Evolutionary conservation across 768 basidiomycete genomes (phyloP), one percentile per base, ranked within the genome.

Genomic region (Lyophyllum atratum): DNA sequence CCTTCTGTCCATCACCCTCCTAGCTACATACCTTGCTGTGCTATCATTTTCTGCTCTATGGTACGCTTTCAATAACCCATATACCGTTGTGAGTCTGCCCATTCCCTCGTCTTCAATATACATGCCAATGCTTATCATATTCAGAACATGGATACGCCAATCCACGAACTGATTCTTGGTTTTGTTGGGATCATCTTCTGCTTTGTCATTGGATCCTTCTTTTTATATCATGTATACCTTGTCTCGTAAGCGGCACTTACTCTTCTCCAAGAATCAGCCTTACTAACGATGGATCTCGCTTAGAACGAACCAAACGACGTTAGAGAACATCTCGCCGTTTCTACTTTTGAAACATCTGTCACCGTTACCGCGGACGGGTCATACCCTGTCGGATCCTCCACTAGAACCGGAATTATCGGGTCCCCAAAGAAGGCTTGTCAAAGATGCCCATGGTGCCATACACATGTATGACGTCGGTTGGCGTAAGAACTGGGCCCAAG

Each of bases 261-360:
- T 24, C 15, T 24, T 37, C 46, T 29, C 48, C 31, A 14, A 6
- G 4, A 4, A 24, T 24, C 39, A 4, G 21, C 34, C 40, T 22
- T 25, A 43, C 43, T 49, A 37, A 48, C 26, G 33, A 24, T 29
- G 14, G 31, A n/a, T 52, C 31, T 40, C 39, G 39, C 39, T 40
- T 58, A 92, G 90, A 33, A 92, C 87, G 25, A 93, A 93, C 67
- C 90, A 93, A 73, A 93, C 92, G n/a, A 93, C 92, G 0, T 60
- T 92, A 21, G 92, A 93, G 66, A 79, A 84, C 54, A 77, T 92
- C 37, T 84, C 90, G 0, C 90, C 90, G 1, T 93, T 89, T 69
- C 68, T 89, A 25, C 76, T 93, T 14, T 76, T 94, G 49, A 84
- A 87, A 53, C 73, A 90, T 64, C 74, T 93, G 25, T 88, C 92